Evolutionary conservation across 352 stramenopile species (phyloP).

Genomic region (Pythium rishiriense): DNA sequence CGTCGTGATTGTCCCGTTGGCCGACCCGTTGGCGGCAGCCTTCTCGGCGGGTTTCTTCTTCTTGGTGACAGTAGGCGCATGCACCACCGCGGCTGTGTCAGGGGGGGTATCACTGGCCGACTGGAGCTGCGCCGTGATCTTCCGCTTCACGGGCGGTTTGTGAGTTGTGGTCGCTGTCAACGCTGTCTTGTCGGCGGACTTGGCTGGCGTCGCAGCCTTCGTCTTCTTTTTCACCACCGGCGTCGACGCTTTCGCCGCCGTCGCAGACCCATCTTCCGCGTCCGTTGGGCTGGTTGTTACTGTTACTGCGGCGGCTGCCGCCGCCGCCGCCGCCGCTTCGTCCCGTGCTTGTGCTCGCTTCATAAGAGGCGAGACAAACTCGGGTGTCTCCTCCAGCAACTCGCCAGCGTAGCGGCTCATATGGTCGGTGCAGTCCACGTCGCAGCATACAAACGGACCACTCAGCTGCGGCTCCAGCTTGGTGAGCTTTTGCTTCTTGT

Average conservation of each 20-base stretch:
- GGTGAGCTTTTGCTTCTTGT: slow-evolving; percentile 61
- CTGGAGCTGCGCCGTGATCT: slow-evolving; percentile 22
- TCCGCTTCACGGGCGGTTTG: slow-evolving; percentile 28
- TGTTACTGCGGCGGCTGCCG: neutral
- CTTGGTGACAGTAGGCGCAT: neutral
- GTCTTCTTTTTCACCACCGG: slow-evolving; percentile 13
- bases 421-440: slow-evolving; percentile 13
- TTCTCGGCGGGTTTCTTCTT: slow-evolving; percentile 12
- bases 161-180: neutral
- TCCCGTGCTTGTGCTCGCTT: slow-evolving; percentile 24
- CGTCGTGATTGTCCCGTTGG: neutral
- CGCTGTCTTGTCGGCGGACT: neutral
- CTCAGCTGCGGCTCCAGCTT: slow-evolving; percentile 68
- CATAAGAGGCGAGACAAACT: slow-evolving; percentile 29
- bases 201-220: neutral
- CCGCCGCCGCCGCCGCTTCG: slow-evolving; percentile 2
- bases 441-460: slow-evolving; percentile 44
- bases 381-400: slow-evolving; percentile 6
- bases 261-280: neutral
- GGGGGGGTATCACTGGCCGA: neutral
- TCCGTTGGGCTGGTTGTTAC: neutral
- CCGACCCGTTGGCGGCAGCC: neutral
- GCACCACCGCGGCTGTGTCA: neutral
- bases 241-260: neutral
- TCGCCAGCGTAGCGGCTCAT: slow-evolving; percentile 16